Evolutionary conservation across 1,284 basidiomycete species (phyloP), one percentile per base, ranked within the genome.

Genomic region (Chalciporus sp.): DNA sequence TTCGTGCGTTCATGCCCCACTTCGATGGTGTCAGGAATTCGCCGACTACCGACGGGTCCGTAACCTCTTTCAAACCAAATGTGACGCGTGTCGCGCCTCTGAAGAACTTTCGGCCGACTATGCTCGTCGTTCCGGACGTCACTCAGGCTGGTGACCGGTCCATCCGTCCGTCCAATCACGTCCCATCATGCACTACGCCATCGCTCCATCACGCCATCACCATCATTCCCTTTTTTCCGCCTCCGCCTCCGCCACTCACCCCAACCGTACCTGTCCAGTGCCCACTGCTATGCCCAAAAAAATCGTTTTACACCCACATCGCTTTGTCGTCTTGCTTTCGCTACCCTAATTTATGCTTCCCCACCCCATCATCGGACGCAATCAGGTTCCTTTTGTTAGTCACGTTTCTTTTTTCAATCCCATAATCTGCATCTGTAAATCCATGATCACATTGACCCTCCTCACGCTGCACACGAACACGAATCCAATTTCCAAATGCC

Each of bases 41-140:
- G 47, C 60, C 51, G 79, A 82, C 55, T 57, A 74, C 47, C 71
- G 74, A 49, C 71, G 72, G 35, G 77, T 82, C 20, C 66, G 73
- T 47, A 81, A 79, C 58, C 64, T 81, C 42, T 76, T 81, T 40
- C 80, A 82, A 57, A 76, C 76, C 57, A 74, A 74, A 48, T 81
- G 79, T 66, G 80, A 81, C 9, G 51, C 31, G 2, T 82, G 80
- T 65, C 76, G 74, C 45, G 53, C 48, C 43, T 66, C 70, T 51
- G 68, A 63, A 17, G 61, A 70, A 28, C 55, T 66, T 28, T 56
- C 57, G n/a, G 62, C 62, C 40, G 68, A 66, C 27, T 68, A 67
- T 40, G 56, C 59, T 16, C 65, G 56, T 50, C 67, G 65, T 47
- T 3, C 51, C 3, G 55, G 57, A 4, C 58, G 53, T 33, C 52